Evolutionary conservation across 164 flowering plant species (phyloP), one percentile per base, ranked within the genome.

Genomic region (Houttuynia cordata): DNA sequence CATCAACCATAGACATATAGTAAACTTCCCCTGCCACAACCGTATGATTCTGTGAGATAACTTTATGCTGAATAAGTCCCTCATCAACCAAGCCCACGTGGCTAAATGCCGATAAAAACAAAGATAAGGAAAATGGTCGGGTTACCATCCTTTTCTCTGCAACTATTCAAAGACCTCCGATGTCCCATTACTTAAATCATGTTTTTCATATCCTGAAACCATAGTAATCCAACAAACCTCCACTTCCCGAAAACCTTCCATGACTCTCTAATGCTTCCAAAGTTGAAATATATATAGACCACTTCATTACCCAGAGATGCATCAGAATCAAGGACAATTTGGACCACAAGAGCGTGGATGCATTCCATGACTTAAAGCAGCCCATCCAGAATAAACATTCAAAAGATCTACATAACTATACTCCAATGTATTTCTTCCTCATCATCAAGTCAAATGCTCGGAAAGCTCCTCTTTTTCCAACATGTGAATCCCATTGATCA

Each of bases 171-270:
- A 64, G 23, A 64, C n/a, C 4, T 57, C 42, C 23, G 47, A 34
- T 15, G 61, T 54, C 59, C 56, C 47, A 45, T 57, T 54, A 17
- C 59, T 59, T 41, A n/a, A 42, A n/a, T 53, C 66, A 64, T 56
- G 60, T 56, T 45, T 60, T 19, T 54, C 60, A 64, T 56, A 64
- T 13, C 66, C 66, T 21, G 66, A 53, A n/a, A 64, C 60, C 60
- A 57, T 56, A 14, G 55, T 45, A 49, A 56, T 64, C 66, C 66
- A 64, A 7, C 55, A 56, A 9, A 64, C 18, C 37, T 24, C 23
- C 60, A 64, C 56, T 17, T 7, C 56, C 9, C 47, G 45, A 57
- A 64, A 20, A 64, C 55, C 45, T 56, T 57, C 61, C 41, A 56
- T 7, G 54, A 42, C 13, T 64, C 61, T 53, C 12, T 53, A n/a